Base-by-base conservation (phyloP, 257 asterid species). In the Anisodus tanguticus region DNA sequence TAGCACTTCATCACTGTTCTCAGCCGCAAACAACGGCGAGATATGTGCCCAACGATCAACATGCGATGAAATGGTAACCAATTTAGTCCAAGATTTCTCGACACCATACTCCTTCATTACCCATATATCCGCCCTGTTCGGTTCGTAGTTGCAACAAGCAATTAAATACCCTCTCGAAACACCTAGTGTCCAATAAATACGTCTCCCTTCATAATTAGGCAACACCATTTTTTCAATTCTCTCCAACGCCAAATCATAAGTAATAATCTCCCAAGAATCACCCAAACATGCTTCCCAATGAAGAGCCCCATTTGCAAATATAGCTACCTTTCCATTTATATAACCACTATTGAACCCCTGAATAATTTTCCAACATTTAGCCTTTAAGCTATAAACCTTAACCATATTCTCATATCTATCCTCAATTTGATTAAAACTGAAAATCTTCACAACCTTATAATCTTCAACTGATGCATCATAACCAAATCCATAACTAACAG, bases 401-500 rank as follows among this genome's bases (percentile, higher is more conserved):
- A 84, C 87, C 22, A 51, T 66, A 2, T 49, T 74, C 35, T 72
- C 81, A 68, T n/a, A 39, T 58, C 1, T 45, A 0, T 31, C 80
- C 35, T 35, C 71, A 41, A 2, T 12, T 2, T 6, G 6, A 54
- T 0, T 8, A n/a, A 85, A 26, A 68, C 85, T 62, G 43, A 57
- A 53, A 15, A 79, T 67, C 54, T 84, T 83, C 35, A 90, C 85
- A 26, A 84, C 88, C 79, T 90, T 90, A 35, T 88, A 88, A 81
- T 93, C 93, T 67, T 89, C 88, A 6, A 41, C 86, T 1, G 49
- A 85, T 22, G 83, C 87, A 82, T 91, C 94, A 79, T 47, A 92
- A 66, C 97, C 93, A 19, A 93, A 70, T 13, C 95, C 95, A 66
- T 82, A 87, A 81, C 79, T 45, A 53, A 85, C 70, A 37, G 22